Evolutionary conservation across 1,284 basidiomycete species (phyloP), one percentile per base, ranked within the genome.

Genomic region (Ceratobasidium sp.): DNA sequence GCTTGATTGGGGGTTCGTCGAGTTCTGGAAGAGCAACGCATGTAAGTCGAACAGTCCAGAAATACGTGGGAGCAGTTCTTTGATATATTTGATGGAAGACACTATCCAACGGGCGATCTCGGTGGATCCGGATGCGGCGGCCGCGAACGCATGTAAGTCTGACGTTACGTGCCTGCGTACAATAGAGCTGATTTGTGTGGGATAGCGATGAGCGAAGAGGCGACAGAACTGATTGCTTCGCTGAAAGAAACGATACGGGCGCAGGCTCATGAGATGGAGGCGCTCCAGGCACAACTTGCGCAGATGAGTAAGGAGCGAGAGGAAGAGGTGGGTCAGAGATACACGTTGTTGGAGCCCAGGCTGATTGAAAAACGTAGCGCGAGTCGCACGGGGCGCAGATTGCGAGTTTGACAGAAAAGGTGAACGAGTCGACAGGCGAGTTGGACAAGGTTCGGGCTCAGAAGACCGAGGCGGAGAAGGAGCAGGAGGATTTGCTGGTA

Each of bases 1-100:
- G 97, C 94, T 99, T 79, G 96, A 98, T 80, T 98, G 96, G 95
- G 88, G 91, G 1, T 99, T 98, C 82, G 91, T 98, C n/a, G 97
- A 99, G 81, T 99, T 98, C 80, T 96, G 95, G 92, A 98, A 98
- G 83, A 95, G 94, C 67, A 96, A 97, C 79, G 97, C 95, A 78
- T 94, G 96, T 96, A 77, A 79, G 93, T 84, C 1, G 1, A 1
- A 13, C 35, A 32, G 44, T 44, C 52, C 18, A 21, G n/a, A n/a
- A n/a, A n/a, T 21, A 49, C 11, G 54, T 71, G 67, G 72, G 57
- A 21, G 59, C 72, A 8, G 43, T 41, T 58, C n/a, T 32, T 62
- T 28, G 13, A 63, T 26, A 23, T 28, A 26, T 32, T 18, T 44
- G 72, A 13, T 16, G 14, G 23, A 57, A 85, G 84, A 86, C 76